These are phyloP conservation scores for Podila clonocystis DNA, from an alignment of 192 early-diverging fungal genomes.

Conservation along the genomic window DNA sequence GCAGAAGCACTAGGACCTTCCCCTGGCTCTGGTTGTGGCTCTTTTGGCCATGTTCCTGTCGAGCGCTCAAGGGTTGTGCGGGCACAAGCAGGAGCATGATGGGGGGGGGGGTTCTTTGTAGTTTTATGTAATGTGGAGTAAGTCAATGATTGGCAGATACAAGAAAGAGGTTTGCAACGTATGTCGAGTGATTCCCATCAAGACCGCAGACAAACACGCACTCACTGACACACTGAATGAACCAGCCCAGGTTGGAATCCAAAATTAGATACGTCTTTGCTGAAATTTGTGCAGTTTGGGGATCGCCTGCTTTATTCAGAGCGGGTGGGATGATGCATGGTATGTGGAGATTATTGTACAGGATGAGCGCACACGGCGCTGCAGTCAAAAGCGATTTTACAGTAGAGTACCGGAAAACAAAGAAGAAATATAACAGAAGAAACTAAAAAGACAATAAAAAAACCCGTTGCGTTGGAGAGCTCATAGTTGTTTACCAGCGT, in stretches of 20 bases:
- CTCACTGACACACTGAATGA: too few species aligned
- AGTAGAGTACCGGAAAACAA: not conserved
- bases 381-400: not conserved
- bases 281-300: too few species aligned
- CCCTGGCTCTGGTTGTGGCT: not conserved
- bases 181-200: too few species aligned
- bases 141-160: too few species aligned
- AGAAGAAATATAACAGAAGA: not conserved
- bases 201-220: too few species aligned
- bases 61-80: not conserved
- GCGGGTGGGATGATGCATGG: too few species aligned
- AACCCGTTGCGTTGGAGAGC: not conserved
- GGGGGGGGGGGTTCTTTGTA: not conserved
- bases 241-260: too few species aligned
- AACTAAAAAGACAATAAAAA: not conserved
- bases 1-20: conserved; percentile 15
- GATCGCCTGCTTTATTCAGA: too few species aligned
- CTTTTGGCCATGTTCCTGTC: not conserved
- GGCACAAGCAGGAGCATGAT: not conserved
- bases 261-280: too few species aligned
- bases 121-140: not conserved
- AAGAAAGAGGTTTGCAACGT: too few species aligned
- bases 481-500: not conserved
- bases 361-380: not conserved
- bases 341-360: too few species aligned